Conservation (phyloP, 2,329 filamentous ascomycete species). For the Mycosphaerella sp. region DNA sequence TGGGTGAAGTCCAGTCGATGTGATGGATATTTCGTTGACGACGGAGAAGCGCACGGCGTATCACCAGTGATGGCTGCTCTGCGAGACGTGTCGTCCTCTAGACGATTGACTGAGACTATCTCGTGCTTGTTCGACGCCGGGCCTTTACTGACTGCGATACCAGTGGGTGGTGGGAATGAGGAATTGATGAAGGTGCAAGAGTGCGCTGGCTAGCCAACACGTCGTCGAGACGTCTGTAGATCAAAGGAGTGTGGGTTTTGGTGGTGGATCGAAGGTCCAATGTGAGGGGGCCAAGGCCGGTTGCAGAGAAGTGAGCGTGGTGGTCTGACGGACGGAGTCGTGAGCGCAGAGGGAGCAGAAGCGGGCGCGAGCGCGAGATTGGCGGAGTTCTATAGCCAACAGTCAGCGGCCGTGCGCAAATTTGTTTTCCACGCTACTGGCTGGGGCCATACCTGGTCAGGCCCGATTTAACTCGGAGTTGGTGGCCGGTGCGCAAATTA, state of each 20-base stretch:
- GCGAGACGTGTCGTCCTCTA: constrained; percentile 15
- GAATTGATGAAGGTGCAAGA: constrained; percentile 6
- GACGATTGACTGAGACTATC: constrained; percentile 19
- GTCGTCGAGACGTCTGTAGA: constrained; percentile 15
- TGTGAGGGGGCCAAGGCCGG: constrained; percentile 6
- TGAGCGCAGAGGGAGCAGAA: constrained; percentile 4
- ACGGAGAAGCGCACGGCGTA: constrained; percentile 1
- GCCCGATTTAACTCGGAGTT: too few species aligned
- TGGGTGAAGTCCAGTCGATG: constrained; percentile 7
- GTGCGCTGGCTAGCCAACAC: not conserved
- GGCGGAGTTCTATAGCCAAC: constrained; percentile 11
- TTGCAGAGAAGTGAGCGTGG: constrained; percentile 8
- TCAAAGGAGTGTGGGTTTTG: constrained; percentile 7
- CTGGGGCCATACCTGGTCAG: not conserved
- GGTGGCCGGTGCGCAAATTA: not conserved
- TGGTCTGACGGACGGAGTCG: not conserved
- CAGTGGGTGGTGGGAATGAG: constrained; percentile 17
- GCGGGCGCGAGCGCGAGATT: constrained; percentile 2
- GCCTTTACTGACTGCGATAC: not conserved
- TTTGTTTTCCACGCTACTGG: constrained; percentile 10
- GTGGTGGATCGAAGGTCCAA: too few species aligned
- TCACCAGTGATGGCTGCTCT: constrained; percentile 9
- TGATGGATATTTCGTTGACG: not conserved
- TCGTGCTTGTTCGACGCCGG: constrained; percentile 14
- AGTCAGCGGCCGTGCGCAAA: constrained; percentile 1